phyloP scores from a whole-genome alignment of 2,329 filamentous ascomycete genomes.

The Phyllosticta paracitricarpa region DNA sequence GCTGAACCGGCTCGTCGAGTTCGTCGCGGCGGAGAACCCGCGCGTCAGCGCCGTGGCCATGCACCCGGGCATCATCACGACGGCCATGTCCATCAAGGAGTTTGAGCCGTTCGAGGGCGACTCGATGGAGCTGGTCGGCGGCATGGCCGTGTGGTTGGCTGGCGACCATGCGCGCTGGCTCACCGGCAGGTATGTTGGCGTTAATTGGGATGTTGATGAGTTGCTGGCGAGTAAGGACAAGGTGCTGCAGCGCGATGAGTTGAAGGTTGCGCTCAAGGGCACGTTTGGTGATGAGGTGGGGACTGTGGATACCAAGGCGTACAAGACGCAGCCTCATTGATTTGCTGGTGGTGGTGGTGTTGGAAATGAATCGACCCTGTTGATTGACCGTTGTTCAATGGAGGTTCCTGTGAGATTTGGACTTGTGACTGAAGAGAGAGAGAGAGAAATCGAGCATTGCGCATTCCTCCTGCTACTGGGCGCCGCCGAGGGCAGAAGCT shows the following conservation, averaged over 20 bases:
- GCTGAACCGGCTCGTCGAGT: slow-evolving; percentile 40
- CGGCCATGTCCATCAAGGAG: slow-evolving; percentile 26
- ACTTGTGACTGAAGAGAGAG: too few species aligned
- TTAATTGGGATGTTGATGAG: slow-evolving; percentile 19
- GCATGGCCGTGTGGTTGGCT: slow-evolving; percentile 12
- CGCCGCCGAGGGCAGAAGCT: too few species aligned
- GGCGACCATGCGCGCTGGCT: slow-evolving; percentile 16
- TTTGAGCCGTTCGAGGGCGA: not conserved
- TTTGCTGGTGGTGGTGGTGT: too few species aligned
- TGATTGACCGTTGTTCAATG: too few species aligned
- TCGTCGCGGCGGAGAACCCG: slow-evolving; percentile 31
- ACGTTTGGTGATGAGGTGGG: not conserved
- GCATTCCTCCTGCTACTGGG: too few species aligned
- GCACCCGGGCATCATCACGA: slow-evolving; percentile 30
- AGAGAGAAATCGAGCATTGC: too few species aligned
- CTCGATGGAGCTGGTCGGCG: slow-evolving; percentile 1
- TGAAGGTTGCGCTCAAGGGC: slow-evolving; percentile 12
- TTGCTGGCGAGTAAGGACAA: slow-evolving; percentile 17
- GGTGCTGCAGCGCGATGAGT: slow-evolving; percentile 18
- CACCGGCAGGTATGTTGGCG: slow-evolving; percentile 17
- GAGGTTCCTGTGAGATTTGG: too few species aligned
- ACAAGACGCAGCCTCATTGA: not conserved
- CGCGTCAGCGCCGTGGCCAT: slow-evolving; percentile 26
- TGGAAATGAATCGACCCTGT: too few species aligned
- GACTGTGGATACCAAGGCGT: not conserved